Evolutionary conservation across 805 yeast genomes (phyloP).

Genomic region (Metschnikowia lachancei): DNA sequence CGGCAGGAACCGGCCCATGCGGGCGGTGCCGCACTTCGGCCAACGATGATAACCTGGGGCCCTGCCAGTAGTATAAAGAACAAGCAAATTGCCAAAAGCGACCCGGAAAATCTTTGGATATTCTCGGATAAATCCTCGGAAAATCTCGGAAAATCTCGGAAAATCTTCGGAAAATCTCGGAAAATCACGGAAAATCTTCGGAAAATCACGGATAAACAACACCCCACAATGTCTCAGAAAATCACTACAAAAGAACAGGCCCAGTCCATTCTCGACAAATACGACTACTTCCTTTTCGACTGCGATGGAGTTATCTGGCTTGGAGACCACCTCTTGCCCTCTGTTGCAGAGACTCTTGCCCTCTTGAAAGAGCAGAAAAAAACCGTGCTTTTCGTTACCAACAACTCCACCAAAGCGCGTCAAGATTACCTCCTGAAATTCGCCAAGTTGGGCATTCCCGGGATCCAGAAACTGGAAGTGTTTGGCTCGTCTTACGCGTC

Average conservation of each 20-base stretch:
- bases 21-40: no score
- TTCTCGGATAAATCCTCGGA: no score
- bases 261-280: constrained; percentile 53
- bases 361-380: constrained; percentile 56
- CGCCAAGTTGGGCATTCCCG: constrained; percentile 51
- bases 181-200: neutral
- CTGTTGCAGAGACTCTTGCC: constrained; percentile 70
- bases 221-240: constrained; percentile 44
- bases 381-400: constrained; percentile 84
- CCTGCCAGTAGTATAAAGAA: no score
- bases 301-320: constrained; percentile 98
- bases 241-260: constrained; percentile 48
- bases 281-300: constrained; percentile 88
- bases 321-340: constrained; percentile 78
- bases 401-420: constrained; percentile 91
- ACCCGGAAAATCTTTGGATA: no score
- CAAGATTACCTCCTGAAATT: constrained; percentile 74
- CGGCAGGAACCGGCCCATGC: no score
- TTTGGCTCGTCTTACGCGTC: constrained; percentile 92
- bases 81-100: no score
- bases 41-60: no score
- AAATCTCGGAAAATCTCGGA: no score
- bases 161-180: no score
- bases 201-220: neutral
- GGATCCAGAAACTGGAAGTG: constrained; percentile 58